Evolutionary conservation across 495 filamentous ascomycete genomes (phyloP).

Genomic region (Echria macrotheca): DNA sequence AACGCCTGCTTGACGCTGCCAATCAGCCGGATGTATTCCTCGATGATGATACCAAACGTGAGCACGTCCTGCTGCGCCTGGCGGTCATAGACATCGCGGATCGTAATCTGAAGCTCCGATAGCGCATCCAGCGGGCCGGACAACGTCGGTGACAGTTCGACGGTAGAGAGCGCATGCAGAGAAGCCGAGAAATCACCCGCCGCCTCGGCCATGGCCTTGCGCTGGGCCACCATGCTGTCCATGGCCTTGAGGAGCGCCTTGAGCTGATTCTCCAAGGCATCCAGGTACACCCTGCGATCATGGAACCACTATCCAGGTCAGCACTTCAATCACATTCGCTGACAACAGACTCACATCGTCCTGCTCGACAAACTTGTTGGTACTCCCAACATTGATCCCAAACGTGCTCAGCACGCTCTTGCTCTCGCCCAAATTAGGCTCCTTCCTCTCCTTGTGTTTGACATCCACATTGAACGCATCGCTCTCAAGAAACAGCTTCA

Average conservation of each 20-base stretch:
- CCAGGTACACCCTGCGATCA: conserved; percentile 87
- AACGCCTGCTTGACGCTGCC: conserved; percentile 90
- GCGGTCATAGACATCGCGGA: conserved; percentile 90
- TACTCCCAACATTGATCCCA: conserved; percentile 66
- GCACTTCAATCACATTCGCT: neutral
- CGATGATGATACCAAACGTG: conserved; percentile 92
- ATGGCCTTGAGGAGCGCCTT: conserved; percentile 91
- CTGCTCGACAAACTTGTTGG: conserved; percentile 90
- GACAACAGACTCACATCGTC: conserved; percentile 68
- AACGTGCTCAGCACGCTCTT: conserved; percentile 89
- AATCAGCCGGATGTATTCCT: conserved; percentile 96
- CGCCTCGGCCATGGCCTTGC: conserved; percentile 87
- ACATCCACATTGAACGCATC: conserved; percentile 93
- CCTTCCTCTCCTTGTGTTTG: conserved; percentile 93
- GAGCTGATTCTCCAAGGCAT: conserved; percentile 90
- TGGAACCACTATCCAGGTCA: conserved; percentile 75
- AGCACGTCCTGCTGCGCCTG: conserved; percentile 97
- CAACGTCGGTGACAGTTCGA: conserved; percentile 83
- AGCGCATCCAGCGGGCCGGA: conserved; percentile 84
- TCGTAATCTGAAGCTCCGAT: conserved; percentile 86
- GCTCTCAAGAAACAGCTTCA: conserved; percentile 95
- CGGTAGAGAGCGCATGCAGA: conserved; percentile 79
- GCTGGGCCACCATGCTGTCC: conserved; percentile 83
- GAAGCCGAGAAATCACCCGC: conserved; percentile 88
- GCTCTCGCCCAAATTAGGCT: conserved; percentile 78